Evolutionary conservation across 768 basidiomycete genomes (phyloP).

Genomic region (Dioszegia crocea): DNA sequence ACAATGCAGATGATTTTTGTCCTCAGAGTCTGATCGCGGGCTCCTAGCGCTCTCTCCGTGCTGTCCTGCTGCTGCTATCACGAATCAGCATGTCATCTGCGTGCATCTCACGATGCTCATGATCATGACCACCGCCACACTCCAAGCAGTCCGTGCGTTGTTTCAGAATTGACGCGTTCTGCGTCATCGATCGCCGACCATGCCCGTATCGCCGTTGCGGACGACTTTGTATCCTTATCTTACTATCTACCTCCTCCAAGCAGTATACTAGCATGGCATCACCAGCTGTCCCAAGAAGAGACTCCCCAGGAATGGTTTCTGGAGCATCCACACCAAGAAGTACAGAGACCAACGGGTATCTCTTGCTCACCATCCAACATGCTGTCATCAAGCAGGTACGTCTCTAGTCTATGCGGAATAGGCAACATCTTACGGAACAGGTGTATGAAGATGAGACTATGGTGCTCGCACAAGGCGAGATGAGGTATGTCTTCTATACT

Average conservation of each 20-base stretch:
- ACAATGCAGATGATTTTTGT: too few relatives aligned
- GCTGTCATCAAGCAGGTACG: constrained; percentile 42
- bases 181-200: not conserved
- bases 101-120: too few relatives aligned
- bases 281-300: not conserved
- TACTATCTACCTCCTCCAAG: not conserved
- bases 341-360: constrained; percentile 37
- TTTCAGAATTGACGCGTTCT: not conserved
- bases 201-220: too few relatives aligned
- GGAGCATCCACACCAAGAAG: constrained; percentile 21
- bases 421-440: constrained; percentile 11
- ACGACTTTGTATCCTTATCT: too few relatives aligned
- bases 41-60: too few relatives aligned
- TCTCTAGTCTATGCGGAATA: not conserved
- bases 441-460: constrained; percentile 33
- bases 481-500: constrained; percentile 23
- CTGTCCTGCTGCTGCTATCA: too few relatives aligned
- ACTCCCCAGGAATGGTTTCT: constrained; percentile 1
- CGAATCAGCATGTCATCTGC: too few relatives aligned
- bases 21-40: too few relatives aligned
- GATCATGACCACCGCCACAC: not conserved
- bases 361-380: constrained; percentile 44
- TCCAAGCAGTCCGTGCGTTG: not conserved
- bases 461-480: constrained; percentile 39
- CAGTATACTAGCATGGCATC: not conserved